Evolutionary conservation across 192 early-diverging fungal genomes (phyloP).

Genomic region (Powellomyces hirtus): DNA sequence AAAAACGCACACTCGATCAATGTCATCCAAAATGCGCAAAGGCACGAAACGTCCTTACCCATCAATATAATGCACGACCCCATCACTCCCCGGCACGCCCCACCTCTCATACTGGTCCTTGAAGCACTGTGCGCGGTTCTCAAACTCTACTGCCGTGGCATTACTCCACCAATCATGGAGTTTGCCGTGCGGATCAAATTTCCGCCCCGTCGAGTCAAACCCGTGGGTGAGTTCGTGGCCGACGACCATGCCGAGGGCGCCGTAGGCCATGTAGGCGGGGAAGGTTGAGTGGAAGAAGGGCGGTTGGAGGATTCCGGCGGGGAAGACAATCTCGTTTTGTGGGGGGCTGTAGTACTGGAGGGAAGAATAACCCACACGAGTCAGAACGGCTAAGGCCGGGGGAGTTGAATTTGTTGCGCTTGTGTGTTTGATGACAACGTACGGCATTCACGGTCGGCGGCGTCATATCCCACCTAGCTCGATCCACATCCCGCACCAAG

Average conservation of each 20-base stretch:
- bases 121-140: constrained; percentile 55
- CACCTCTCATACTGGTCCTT: constrained; percentile 59
- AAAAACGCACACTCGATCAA: too few relatives aligned
- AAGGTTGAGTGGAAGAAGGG: constrained; percentile 9
- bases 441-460: constrained; percentile 36
- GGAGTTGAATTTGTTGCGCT: background rate
- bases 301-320: constrained; percentile 31
- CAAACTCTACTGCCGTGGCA: constrained; percentile 52
- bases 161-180: constrained; percentile 70
- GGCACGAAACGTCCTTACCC: too few relatives aligned
- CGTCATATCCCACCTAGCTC: constrained; percentile 26
- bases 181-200: constrained; percentile 37
- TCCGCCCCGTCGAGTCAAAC: constrained; percentile 39
- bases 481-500: constrained; percentile 25
- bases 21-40: background rate
- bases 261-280: constrained; percentile 52
- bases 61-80: constrained; percentile 44
- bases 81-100: constrained; percentile 41
- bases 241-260: constrained; percentile 58
- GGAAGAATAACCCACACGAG: too few relatives aligned
- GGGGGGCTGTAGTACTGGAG: constrained; percentile 32
- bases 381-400: too few relatives aligned
- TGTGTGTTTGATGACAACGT: background rate
- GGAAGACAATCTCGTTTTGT: constrained; percentile 42
- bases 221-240: constrained; percentile 45